Base-by-base conservation (phyloP, 371 early-diverging fungal genomes). In the Synchytrium microbalum region DNA sequence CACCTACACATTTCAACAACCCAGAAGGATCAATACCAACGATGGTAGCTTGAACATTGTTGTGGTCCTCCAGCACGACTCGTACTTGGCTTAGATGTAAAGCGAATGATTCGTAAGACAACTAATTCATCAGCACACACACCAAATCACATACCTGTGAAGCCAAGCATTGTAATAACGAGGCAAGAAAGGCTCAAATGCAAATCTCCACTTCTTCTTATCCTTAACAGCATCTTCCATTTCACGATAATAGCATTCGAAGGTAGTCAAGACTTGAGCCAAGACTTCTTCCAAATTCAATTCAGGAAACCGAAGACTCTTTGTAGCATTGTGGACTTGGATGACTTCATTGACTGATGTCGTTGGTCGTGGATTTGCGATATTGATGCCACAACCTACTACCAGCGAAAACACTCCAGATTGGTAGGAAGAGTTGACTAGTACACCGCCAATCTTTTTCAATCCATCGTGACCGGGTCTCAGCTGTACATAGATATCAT, bases 391-490 rank as follows among this genome's bases (percentile, higher is more conserved):
- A 62, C 89, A 87, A 78, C 89, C 46, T 71, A 91, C 81, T 51
- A 95, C 85, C 26, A 96, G 61, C n/a, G 82, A 67, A 66, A 92
- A 95, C 61, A 81, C 80, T 57, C 85, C 79, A 26, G 78, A 69
- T 33, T 72, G 69, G 75, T 83, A 89, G 33, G 84, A 84, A 0
- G 91, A 91, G 69, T 87, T 89, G 31, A 93, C 89, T 16, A 96
- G 74, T 3, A 93, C 79, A 0, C 96, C 96, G 28, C 96, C 95
- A 30, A 96, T 83, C 70, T 95, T 95, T 54, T 83, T 65, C 59
- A 79, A 52, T 25, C 61, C 62, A 3, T 58, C 66, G 3, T 56
- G 52, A 8, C 63, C 64, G 3, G 19, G 51, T 23, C 54, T 59
- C 16, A 32, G 32, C 32, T 63, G 46, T 32, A 60, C 58, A 71